phyloP scores from a whole-genome alignment of 2,329 filamentous ascomycete genomes.

The Xylogone sp. region DNA sequence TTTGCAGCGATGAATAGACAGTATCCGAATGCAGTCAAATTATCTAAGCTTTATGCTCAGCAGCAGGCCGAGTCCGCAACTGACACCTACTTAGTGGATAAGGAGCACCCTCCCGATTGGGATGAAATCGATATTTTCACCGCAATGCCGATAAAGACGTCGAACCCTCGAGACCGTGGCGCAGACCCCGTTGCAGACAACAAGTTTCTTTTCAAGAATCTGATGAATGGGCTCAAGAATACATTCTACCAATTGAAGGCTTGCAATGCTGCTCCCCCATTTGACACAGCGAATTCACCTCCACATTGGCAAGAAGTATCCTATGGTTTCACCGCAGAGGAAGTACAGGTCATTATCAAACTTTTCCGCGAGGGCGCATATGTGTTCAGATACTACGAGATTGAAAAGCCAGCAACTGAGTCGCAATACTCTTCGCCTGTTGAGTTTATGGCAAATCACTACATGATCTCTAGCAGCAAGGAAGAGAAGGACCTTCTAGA shows the following conservation, averaged over 20 bases:
- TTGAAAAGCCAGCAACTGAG: constrained; percentile 73
- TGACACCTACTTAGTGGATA: constrained; percentile 83
- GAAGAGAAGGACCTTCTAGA: constrained; percentile 97
- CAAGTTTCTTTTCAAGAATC: constrained; percentile 94
- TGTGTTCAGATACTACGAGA: constrained; percentile 95
- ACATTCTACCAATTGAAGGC: constrained; percentile 92
- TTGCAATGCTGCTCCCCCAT: constrained; percentile 72
- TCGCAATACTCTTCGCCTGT: constrained; percentile 75
- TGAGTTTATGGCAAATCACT: constrained; percentile 91
- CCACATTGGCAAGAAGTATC: constrained; percentile 93
- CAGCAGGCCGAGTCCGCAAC: constrained; percentile 58
- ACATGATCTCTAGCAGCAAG: constrained; percentile 88
- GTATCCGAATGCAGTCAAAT: constrained; percentile 90
- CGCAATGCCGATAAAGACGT: constrained; percentile 93
- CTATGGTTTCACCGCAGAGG: constrained; percentile 94
- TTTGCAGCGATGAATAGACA: constrained; percentile 98
- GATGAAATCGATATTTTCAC: constrained; percentile 98
- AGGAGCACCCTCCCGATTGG: constrained; percentile 81
- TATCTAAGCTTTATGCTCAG: constrained; percentile 73
- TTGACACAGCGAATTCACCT: constrained; percentile 76
- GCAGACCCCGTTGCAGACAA: constrained; percentile 93
- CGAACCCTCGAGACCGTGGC: constrained; percentile 83
- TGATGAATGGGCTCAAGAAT: constrained; percentile 93
- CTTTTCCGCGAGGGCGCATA: constrained; percentile 94
- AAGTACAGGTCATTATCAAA: constrained; percentile 94